Base-by-base conservation (phyloP, 2,329 filamentous ascomycete species). In the Sporothrix pallida region DNA sequence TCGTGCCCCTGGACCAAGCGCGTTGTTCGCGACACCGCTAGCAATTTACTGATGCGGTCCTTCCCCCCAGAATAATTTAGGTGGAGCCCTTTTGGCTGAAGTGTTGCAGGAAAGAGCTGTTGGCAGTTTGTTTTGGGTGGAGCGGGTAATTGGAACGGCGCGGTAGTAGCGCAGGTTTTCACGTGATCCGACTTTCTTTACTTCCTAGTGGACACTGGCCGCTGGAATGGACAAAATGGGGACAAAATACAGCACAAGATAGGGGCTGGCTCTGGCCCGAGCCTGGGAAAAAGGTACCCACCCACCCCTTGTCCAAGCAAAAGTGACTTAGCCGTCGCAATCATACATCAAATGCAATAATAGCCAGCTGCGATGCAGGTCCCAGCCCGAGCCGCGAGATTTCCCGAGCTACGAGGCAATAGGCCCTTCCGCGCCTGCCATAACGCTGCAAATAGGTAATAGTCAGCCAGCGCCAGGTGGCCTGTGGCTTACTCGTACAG, bases 1-100 rank as follows among this genome's bases (percentile, higher is more conserved):
- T 26, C 37, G 62, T 72, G 52, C 70, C 67, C 65, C 69, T 62
- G 46, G 48, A 58, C 65, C 42, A 62, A 69, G 63, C 75, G 73
- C 75, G 73, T 74, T 62, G 70, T 71, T 70, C 68, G 73, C 75
- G 75, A 70, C 65, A 69, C 73, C 71, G 67, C 72, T 70, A 71
- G 60, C 73, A 71, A 58, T 42, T 50, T 62, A 71, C 58, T 46
- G 70, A 37, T 62, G 58, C 54, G 42, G 69, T 62, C 58, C 23
- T 54, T 23, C 7, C 26, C 63, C 65, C 65, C 23, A 68, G 48
- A 68, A 52, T 13, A 56, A 56, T 56, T n/a, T 12, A 31, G 17
- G 65, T 68, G 65, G 65, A 68, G 65, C 65, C 50, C 31, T 37
- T 37, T 37, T 37, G 31, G 31, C 31, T 37, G 31, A 1, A 37